Evolutionary conservation across 2,329 filamentous ascomycete species (phyloP).

Genomic region (Botrytis galanthina): DNA sequence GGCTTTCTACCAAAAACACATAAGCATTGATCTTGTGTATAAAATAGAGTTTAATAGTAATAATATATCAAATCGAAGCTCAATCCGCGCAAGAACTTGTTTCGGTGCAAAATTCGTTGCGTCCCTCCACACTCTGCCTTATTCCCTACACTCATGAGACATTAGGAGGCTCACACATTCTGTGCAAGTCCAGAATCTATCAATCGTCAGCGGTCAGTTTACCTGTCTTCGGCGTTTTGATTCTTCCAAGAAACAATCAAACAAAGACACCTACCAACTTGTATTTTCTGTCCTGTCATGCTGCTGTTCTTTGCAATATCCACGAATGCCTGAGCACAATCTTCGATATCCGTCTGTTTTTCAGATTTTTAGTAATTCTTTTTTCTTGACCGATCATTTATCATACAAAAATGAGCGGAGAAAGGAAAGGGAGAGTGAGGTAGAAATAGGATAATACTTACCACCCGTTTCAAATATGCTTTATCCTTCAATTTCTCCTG

Average conservation of each 20-base stretch:
- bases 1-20: constrained; percentile 12
- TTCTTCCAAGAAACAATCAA: too few relatives aligned
- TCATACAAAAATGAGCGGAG: too few relatives aligned
- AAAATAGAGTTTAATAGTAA: neutral
- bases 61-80: neutral
- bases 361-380: neutral
- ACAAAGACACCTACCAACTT: constrained; percentile 32
- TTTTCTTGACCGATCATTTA: neutral
- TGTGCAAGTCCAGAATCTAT: constrained; percentile 15
- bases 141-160: neutral
- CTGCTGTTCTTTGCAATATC: constrained; percentile 50
- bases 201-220: neutral
- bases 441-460: constrained; percentile 36
- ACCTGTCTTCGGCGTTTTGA: neutral
- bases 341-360: constrained; percentile 47
- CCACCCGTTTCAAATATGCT: constrained; percentile 55
- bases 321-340: constrained; percentile 55
- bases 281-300: constrained; percentile 39
- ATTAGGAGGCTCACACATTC: neutral
- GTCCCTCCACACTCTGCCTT: neutral
- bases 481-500: constrained; percentile 49
- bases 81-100: neutral
- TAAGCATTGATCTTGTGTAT: constrained; percentile 19
- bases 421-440: neutral
- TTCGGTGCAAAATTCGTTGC: neutral